phyloP scores from a whole-genome alignment of 2,329 filamentous ascomycete genomes.

The Colletotrichum spinosum region DNA sequence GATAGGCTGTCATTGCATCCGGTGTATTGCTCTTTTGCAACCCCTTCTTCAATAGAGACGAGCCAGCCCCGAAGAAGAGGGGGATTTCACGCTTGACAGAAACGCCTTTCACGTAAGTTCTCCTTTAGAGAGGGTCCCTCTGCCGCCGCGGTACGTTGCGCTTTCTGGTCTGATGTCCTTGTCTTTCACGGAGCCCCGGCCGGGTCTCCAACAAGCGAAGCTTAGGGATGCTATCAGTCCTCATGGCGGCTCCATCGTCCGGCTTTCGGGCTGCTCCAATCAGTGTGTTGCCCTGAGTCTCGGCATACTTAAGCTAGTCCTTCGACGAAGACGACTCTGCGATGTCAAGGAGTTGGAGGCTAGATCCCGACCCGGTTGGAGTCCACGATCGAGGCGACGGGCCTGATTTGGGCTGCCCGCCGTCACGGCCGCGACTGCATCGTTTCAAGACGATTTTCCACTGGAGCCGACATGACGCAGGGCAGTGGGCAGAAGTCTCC shows the following conservation, averaged over 20 bases:
- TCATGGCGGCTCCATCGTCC: constrained; percentile 19
- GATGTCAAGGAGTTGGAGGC: constrained; percentile 13
- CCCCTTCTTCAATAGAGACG: constrained; percentile 23
- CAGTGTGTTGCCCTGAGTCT: constrained; percentile 32
- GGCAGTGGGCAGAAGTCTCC: constrained; percentile 27
- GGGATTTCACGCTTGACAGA: constrained; percentile 22
- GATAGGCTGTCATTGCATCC: constrained; percentile 46
- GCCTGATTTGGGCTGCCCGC: constrained; percentile 20
- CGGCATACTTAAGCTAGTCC: constrained; percentile 18
- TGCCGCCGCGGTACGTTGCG: constrained; percentile 24
- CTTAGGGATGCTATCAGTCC: constrained; percentile 7
- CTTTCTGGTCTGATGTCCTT: constrained; percentile 35
- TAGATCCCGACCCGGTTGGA: constrained; percentile 14
- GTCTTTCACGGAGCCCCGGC: constrained; percentile 31
- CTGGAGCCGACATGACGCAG: constrained; percentile 33
- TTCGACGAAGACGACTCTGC: constrained; percentile 11
- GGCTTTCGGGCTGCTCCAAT: constrained; percentile 33
- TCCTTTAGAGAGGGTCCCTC: constrained; percentile 8
- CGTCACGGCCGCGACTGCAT: constrained; percentile 31
- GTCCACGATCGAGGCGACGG: neutral
- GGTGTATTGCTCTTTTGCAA: constrained; percentile 37
- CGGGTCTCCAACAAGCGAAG: constrained; percentile 29
- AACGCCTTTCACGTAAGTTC: constrained; percentile 24
- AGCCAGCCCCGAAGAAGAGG: constrained; percentile 13
- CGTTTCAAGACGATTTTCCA: constrained; percentile 37